phyloP scores from a whole-genome alignment of 108 stramenopile species.

The Nitzschia palea region DNA sequence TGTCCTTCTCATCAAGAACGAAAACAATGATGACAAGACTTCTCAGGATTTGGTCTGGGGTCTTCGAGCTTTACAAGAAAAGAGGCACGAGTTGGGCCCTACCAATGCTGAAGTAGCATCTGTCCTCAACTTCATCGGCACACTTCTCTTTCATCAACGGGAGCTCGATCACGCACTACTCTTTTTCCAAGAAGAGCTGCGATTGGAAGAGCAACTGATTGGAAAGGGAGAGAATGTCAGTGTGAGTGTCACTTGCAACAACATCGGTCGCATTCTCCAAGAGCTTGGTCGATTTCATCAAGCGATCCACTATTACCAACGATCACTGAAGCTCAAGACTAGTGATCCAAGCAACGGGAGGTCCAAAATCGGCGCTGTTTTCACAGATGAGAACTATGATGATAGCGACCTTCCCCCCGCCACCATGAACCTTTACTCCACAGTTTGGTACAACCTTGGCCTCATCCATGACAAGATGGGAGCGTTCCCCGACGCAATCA shows the following conservation, averaged over 20 bases:
- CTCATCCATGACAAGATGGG: slow-evolving; percentile 52
- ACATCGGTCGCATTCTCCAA: slow-evolving; percentile 56
- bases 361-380: not conserved
- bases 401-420: slow-evolving; percentile 16
- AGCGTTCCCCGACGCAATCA: slow-evolving; percentile 40
- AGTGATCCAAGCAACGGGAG: slow-evolving; percentile 5
- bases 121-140: slow-evolving; percentile 50
- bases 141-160: slow-evolving; percentile 43
- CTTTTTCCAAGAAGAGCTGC: slow-evolving; percentile 50
- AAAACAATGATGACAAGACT: slow-evolving; percentile 29
- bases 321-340: slow-evolving; percentile 19
- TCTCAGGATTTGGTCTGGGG: slow-evolving; percentile 43
- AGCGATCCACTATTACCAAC: slow-evolving; percentile 49
- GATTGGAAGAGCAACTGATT: slow-evolving; percentile 34
- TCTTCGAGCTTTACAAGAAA: slow-evolving; percentile 40
- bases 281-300: slow-evolving; percentile 42
- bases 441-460: slow-evolving; percentile 60
- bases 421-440: slow-evolving; percentile 45
- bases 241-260: slow-evolving; percentile 55
- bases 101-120: slow-evolving; percentile 35
- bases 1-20: slow-evolving; percentile 44
- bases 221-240: slow-evolving; percentile 18
- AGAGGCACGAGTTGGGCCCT: slow-evolving; percentile 35
- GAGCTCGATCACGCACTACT: slow-evolving; percentile 42
- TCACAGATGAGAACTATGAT: not conserved